phyloP scores from a whole-genome alignment of 2,329 filamentous ascomycete genomes.

The Penicillium sp. region DNA sequence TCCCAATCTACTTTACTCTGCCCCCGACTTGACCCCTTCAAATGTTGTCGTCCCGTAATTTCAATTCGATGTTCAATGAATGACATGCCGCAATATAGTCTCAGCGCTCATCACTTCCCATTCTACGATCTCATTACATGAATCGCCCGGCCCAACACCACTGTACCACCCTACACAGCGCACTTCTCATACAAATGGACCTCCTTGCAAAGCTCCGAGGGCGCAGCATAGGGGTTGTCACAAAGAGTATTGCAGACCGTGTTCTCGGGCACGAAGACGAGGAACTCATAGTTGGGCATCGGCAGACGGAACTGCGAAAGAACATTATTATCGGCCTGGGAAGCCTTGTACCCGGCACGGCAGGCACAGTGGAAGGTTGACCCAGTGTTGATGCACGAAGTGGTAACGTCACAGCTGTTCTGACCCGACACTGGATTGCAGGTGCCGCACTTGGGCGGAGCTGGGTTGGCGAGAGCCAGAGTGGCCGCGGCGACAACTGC shows the following conservation, averaged over 20 bases:
- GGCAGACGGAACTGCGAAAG: conserved; percentile 38
- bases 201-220: conserved; percentile 36
- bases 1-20: conserved; percentile 5
- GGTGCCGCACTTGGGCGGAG: conserved; percentile 31
- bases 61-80: conserved; percentile 3
- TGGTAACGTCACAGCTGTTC: conserved; percentile 44
- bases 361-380: conserved; percentile 42
- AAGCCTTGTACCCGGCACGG: conserved; percentile 43
- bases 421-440: conserved; percentile 42
- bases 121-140: not conserved
- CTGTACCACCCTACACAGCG: conserved; percentile 18
- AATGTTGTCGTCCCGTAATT: not conserved
- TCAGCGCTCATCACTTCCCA: not conserved
- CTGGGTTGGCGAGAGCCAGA: conserved; percentile 20
- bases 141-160: not conserved
- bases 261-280: conserved; percentile 38
- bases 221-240: conserved; percentile 30
- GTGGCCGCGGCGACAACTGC: conserved; percentile 25
- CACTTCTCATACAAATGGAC: conserved; percentile 32
- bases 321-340: conserved; percentile 27
- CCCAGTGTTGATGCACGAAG: conserved; percentile 46
- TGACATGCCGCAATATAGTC: not conserved
- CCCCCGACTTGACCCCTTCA: not conserved
- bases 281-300: conserved; percentile 39
- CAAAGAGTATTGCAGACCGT: conserved; percentile 39